These are phyloP conservation scores for Oxyria digyna DNA, from an alignment of 148 eudicot species.

Conservation along the genomic window DNA sequence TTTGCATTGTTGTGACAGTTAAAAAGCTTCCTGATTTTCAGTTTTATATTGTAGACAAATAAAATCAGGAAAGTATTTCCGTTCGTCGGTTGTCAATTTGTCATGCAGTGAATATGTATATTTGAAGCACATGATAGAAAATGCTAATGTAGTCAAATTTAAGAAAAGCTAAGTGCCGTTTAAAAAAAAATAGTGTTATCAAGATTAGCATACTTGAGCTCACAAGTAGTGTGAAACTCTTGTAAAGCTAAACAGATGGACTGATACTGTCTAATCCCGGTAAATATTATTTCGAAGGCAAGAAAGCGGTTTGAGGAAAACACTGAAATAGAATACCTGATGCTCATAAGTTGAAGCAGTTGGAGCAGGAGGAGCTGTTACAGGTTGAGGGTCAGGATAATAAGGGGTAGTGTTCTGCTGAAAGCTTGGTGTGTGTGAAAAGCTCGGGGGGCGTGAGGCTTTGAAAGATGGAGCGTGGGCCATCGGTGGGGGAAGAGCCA, in stretches of 20 bases:
- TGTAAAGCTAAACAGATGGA: not conserved
- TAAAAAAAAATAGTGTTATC: not conserved
- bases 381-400: constrained; percentile 20
- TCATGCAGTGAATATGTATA: no score
- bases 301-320: not conserved
- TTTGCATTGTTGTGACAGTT: no score
- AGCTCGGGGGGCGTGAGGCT: constrained; percentile 26
- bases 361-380: constrained; percentile 22
- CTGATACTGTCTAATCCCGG: not conserved
- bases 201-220: not conserved
- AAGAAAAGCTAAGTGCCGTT: not conserved
- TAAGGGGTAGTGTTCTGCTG: constrained; percentile 25
- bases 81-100: no score
- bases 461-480: constrained; percentile 26
- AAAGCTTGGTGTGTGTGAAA: constrained; percentile 10
- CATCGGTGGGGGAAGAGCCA: constrained; percentile 70
- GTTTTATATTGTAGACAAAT: no score
- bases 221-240: not conserved
- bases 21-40: no score
- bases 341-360: constrained; percentile 20
- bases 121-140: no score
- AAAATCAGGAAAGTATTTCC: not conserved
- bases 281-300: not conserved
- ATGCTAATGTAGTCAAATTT: no score
- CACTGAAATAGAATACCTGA: constrained; percentile 17